Evolutionary conservation across 176 grass and related monocot genomes (phyloP).

Genomic region (Eragrostis curvula): DNA sequence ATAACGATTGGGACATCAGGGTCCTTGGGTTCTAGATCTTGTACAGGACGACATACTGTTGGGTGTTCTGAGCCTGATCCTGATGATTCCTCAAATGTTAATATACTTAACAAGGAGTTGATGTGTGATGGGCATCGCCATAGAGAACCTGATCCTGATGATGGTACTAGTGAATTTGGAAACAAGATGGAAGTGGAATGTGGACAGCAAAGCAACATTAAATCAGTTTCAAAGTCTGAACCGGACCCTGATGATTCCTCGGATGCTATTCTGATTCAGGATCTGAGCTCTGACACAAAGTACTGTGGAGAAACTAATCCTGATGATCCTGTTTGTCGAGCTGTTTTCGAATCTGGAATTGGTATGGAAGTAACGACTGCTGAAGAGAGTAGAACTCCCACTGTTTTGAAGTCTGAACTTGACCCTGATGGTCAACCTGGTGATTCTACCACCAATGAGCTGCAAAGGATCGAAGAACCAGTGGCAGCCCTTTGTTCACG

Average conservation of each 20-base stretch:
- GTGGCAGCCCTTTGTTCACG: constrained; percentile 61
- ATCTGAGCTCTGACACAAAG: constrained; percentile 24
- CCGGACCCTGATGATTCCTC: constrained; percentile 56
- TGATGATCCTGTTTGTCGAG: constrained; percentile 39
- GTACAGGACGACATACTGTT: constrained; percentile 18
- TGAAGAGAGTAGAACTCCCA: background rate
- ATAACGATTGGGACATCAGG: background rate
- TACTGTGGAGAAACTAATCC: constrained; percentile 45
- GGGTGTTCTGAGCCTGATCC: constrained; percentile 53
- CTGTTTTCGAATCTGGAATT: constrained; percentile 24
- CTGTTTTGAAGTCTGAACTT: constrained; percentile 42
- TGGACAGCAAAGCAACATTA: background rate
- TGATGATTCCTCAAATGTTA: constrained; percentile 47
- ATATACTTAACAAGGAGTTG: constrained; percentile 28
- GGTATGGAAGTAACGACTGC: constrained; percentile 29
- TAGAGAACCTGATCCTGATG: constrained; percentile 53
- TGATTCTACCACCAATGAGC: constrained; percentile 56
- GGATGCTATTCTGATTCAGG: constrained; percentile 41
- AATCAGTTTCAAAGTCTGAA: constrained; percentile 32
- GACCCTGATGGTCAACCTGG: constrained; percentile 49
- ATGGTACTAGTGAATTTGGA: constrained; percentile 30
- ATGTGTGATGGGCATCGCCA: constrained; percentile 4
- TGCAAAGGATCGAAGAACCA: constrained; percentile 75
- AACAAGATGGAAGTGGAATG: constrained; percentile 45
- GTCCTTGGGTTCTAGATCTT: constrained; percentile 22